phyloP scores from a whole-genome alignment of 345 rosid species.

The Raphanus sativus region DNA sequence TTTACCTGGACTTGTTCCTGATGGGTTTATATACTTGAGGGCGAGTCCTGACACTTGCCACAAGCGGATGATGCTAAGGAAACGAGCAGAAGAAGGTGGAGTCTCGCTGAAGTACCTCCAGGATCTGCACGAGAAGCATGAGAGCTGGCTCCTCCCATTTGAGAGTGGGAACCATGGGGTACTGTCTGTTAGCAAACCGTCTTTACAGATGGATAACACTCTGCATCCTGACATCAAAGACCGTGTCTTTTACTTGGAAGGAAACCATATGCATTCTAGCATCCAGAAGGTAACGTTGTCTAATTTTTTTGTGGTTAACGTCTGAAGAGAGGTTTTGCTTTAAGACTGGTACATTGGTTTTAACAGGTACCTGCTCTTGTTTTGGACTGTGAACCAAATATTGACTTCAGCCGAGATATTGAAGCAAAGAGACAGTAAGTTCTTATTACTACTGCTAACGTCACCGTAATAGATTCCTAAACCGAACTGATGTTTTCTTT shows the following conservation, averaged over 20 bases:
- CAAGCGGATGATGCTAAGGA: constrained; percentile 79
- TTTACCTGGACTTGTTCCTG: constrained; percentile 96
- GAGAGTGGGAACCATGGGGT: constrained; percentile 83
- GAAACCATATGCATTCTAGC: constrained; percentile 93
- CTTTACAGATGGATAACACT: constrained; percentile 50
- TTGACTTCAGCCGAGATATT: constrained; percentile 75
- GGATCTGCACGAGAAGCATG: constrained; percentile 93
- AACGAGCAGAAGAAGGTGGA: constrained; percentile 93
- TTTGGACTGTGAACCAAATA: constrained; percentile 96
- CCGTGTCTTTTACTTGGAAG: constrained; percentile 79
- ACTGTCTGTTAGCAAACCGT: constrained; percentile 61
- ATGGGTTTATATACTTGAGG: constrained; percentile 92
- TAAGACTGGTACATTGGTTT: constrained; percentile 7
- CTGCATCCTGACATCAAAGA: constrained; percentile 86
- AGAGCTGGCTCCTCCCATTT: constrained; percentile 94
- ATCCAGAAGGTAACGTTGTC: constrained; percentile 71
- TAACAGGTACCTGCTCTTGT: constrained; percentile 93
- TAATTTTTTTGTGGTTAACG: not conserved
- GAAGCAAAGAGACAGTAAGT: constrained; percentile 92
- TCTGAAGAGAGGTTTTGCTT: not conserved
- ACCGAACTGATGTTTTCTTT: constrained; percentile 1
- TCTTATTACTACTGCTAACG: not conserved
- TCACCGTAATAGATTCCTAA: not conserved
- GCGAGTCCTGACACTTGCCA: constrained; percentile 98
- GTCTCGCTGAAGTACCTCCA: constrained; percentile 76